phyloP scores from a whole-genome alignment of 106 monocot species.

The Vanilla planifolia region DNA sequence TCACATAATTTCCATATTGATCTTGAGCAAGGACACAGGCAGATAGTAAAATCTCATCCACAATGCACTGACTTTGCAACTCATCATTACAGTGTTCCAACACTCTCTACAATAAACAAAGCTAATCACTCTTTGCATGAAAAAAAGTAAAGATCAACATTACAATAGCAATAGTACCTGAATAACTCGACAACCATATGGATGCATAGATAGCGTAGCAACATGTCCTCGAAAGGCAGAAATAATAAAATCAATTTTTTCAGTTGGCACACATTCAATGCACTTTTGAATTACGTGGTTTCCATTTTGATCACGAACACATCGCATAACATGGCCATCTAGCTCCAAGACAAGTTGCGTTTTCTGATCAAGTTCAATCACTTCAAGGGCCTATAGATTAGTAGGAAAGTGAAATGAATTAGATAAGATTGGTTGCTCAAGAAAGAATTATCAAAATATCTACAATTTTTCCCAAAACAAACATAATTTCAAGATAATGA shows the following conservation, averaged over 20 bases:
- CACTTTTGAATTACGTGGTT: conserved; percentile 99
- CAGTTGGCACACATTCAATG: conserved; percentile 88
- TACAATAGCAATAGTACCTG: conserved; percentile 39
- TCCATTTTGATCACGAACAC: conserved; percentile 95
- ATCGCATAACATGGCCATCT: conserved; percentile 88
- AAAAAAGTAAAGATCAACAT: neutral
- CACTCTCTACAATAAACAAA: conserved; percentile 53
- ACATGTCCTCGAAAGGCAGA: conserved; percentile 84
- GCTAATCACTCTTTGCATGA: neutral
- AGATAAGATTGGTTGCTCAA: neutral
- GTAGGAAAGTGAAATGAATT: neutral
- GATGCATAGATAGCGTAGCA: conserved; percentile 76
- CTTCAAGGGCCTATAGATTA: conserved; percentile 74
- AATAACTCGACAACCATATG: conserved; percentile 97
- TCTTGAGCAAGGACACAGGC: conserved; percentile 82
- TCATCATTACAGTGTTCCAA: conserved; percentile 85
- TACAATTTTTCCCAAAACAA: neutral
- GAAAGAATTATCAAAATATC: neutral
- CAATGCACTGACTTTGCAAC: conserved; percentile 56
- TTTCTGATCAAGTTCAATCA: conserved; percentile 89
- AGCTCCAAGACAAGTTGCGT: conserved; percentile 73
- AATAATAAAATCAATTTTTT: conserved; percentile 73
- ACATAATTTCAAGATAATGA: neutral
- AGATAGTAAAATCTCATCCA: conserved; percentile 89
- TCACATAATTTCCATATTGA: conserved; percentile 99